A percentile compares a stretch with the other conserved stretches of the same genome.
phyloP scores from a whole-genome alignment of 2,329 filamentous ascomycete species.

The Diaporthe sp. region DNA sequence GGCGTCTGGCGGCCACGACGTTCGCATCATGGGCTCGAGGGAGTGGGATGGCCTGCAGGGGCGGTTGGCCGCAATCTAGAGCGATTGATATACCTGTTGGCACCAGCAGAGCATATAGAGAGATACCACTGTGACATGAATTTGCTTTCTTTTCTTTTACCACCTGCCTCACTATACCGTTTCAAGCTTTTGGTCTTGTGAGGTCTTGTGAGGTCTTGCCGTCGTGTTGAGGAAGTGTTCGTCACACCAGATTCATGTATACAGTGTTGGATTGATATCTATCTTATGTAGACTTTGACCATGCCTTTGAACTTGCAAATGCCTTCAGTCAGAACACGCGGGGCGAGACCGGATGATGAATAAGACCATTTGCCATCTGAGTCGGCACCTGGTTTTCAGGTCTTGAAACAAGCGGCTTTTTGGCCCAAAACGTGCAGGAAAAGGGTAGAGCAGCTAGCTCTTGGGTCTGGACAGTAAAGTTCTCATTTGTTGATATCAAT shows the following conservation, averaged over 20 bases:
- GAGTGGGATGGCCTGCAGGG: conserved; percentile 68
- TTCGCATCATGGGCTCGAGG: conserved; percentile 63
- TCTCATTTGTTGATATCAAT: not conserved
- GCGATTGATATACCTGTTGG: not conserved
- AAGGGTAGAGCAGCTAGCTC: not conserved
- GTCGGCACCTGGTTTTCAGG: not conserved
- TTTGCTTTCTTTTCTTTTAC: not conserved
- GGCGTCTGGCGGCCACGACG: conserved; percentile 48
- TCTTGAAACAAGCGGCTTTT: not conserved
- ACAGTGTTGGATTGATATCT: not conserved
- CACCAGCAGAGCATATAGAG: conserved; percentile 16
- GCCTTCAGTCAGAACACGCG: no score
- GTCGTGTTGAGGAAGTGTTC: no score
- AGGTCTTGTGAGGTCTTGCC: not conserved
- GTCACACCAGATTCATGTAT: no score
- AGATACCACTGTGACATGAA: conserved; percentile 33
- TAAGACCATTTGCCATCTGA: no score
- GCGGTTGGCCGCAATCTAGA: conserved; percentile 42
- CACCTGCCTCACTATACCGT: no score
- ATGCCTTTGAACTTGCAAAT: no score
- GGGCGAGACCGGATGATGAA: no score
- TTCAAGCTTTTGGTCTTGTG: not conserved
- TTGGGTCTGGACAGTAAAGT: not conserved
- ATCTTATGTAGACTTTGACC: no score
- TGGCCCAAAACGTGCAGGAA: not conserved